These are phyloP conservation scores for Stagonosporopsis vannaccii DNA, from an alignment of 2,329 filamentous ascomycete genomes.

Conservation along the genomic window DNA sequence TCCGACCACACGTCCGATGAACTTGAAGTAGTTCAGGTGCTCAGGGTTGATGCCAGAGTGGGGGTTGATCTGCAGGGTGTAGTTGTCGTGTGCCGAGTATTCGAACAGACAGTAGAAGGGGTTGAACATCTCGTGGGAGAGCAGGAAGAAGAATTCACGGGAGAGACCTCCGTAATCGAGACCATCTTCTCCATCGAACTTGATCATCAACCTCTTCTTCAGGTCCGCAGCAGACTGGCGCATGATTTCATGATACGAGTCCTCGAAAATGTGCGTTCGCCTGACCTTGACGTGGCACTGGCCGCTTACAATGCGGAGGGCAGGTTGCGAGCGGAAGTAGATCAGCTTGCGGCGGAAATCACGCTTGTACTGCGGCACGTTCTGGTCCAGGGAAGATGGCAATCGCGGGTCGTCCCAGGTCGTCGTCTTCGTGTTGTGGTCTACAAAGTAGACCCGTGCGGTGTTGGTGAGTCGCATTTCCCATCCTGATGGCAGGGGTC, in stretches of 20 bases:
- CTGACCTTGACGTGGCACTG: conserved; percentile 99
- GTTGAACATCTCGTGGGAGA: conserved; percentile 99
- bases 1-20: conserved; percentile 96
- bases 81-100: conserved; percentile 99
- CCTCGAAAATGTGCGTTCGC: conserved; percentile 96
- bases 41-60: conserved; percentile 99
- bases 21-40: conserved; percentile 99
- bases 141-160: conserved; percentile 96
- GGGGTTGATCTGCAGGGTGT: conserved; percentile 98
- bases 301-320: conserved; percentile 90
- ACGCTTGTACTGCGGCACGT: conserved; percentile 98
- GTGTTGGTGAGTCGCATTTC: conserved; percentile 99
- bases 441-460: conserved; percentile 96
- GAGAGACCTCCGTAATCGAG: conserved; percentile 97
- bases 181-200: conserved; percentile 98
- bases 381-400: conserved; percentile 95
- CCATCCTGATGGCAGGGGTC: conserved; percentile 95
- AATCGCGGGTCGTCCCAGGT: conserved; percentile 98
- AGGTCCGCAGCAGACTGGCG: conserved; percentile 92
- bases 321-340: conserved; percentile 98
- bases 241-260: conserved; percentile 98
- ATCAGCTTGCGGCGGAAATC: conserved; percentile 98
- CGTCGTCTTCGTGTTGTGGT: conserved; percentile 99
- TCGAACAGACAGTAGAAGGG: conserved; percentile 99
- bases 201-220: conserved; percentile 99